Conservation (phyloP, 2,329 filamentous ascomycete genomes). For the Fusarium nanum region DNA sequence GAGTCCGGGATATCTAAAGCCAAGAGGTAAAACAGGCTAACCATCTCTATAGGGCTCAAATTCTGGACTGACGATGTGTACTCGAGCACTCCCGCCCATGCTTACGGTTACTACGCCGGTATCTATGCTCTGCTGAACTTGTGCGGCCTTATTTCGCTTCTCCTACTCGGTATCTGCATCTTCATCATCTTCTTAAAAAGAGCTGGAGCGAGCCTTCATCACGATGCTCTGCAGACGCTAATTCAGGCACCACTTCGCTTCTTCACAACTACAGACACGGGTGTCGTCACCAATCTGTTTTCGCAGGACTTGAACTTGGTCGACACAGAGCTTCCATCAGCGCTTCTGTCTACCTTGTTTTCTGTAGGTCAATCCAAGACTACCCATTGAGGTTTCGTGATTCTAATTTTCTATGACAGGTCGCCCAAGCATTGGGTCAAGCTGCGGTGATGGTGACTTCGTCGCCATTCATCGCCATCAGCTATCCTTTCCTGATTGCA, state of each 20-base stretch:
- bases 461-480: slow-evolving; percentile 59
- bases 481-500: slow-evolving; percentile 62
- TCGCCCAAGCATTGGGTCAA: slow-evolving; percentile 7
- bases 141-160: slow-evolving; percentile 34
- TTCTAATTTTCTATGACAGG: background rate
- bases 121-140: slow-evolving; percentile 46
- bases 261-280: slow-evolving; percentile 56
- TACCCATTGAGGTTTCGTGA: too few species aligned
- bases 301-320: slow-evolving; percentile 58
- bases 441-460: slow-evolving; percentile 58
- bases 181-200: slow-evolving; percentile 45
- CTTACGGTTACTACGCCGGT: slow-evolving; percentile 47
- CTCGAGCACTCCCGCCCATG: background rate
- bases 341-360: slow-evolving; percentile 35
- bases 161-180: slow-evolving; percentile 21
- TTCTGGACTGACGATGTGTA: slow-evolving; percentile 53
- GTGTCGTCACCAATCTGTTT: slow-evolving; percentile 57
- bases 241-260: slow-evolving; percentile 55
- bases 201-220: slow-evolving; percentile 51
- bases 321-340: slow-evolving; percentile 54
- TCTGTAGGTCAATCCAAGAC: background rate
- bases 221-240: slow-evolving; percentile 48
- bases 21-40: background rate
- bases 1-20: background rate
- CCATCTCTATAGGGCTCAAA: slow-evolving; percentile 49